Base-by-base conservation (phyloP, 2,329 filamentous ascomycete species). In the Dothiorella sarmentorum region DNA sequence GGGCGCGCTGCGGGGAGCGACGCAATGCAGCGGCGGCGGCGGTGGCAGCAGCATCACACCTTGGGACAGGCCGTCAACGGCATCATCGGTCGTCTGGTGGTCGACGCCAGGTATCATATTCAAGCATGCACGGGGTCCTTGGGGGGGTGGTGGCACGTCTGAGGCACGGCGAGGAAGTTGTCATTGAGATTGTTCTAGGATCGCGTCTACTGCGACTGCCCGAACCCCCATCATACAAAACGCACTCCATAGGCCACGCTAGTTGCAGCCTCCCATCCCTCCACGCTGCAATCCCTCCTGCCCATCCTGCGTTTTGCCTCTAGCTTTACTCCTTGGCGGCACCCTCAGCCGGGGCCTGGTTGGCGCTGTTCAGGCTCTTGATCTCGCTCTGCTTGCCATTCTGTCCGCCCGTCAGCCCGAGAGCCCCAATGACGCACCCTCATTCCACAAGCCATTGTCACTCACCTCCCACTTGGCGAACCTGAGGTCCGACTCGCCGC, bases 381-480 rank as follows among this genome's bases (percentile, higher is more conserved):
- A 81, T 67, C 47, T 97, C 93, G 75, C 91, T 89, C 81, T 95
- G 90, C 86, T 96, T 97, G 82, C 94, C 94, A 80, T 91, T 91
- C 94, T 97, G 77, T 76, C 61, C 72, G 69, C 24, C 45, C 40
- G 63, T 63, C 56, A 63, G 58, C 53, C 40, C 52, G 51, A 3
- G 57, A 15, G 59, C 52, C 51, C 38, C 20, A 33, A 44, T 27
- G 18, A 58, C 44, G 35, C 63, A 52, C 66, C 75, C 22, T 20
- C 22, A 2, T 11, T 18, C 24, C 7, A 33, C 22, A 67, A 76
- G 40, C 51, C 38, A 17, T 56, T 55, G 44, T 49, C 44, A 84
- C 90, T 85, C 79, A 99, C 94, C 85, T 90, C 82, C 94, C 94
- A 99, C 84, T 93, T 95, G 67, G 91, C 82, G 72, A 97, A 95